phyloP scores from a whole-genome alignment of 768 basidiomycete species.

The Tricholoma bakamatsutake region DNA sequence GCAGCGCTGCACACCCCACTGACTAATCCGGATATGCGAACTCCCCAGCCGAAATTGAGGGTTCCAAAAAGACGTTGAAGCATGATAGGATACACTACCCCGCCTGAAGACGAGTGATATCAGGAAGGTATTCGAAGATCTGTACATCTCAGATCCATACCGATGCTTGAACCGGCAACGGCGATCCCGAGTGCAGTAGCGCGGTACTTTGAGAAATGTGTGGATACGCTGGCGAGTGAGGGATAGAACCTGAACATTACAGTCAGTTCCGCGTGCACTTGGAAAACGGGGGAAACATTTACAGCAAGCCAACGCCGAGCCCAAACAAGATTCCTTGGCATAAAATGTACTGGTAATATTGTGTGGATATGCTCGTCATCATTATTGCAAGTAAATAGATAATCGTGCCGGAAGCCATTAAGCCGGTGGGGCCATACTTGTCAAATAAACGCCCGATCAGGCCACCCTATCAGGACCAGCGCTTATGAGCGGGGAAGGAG shows the following conservation, averaged over 20 bases:
- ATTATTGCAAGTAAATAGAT: slow-evolving; percentile 48
- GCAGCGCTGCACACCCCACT: slow-evolving; percentile 41
- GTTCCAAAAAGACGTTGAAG: slow-evolving; percentile 48
- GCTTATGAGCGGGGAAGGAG: neutral
- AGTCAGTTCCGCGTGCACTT: slow-evolving; percentile 3
- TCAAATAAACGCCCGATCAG: slow-evolving; percentile 59
- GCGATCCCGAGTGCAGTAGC: slow-evolving; percentile 71
- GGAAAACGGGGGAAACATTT: slow-evolving; percentile 20
- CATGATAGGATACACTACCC: slow-evolving; percentile 64
- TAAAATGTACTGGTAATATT: slow-evolving; percentile 57
- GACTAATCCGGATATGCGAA: slow-evolving; percentile 51
- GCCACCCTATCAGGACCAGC: slow-evolving; percentile 40
- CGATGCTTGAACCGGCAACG: slow-evolving; percentile 62
- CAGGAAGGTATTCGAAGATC: neutral
- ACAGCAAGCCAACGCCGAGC: slow-evolving; percentile 60
- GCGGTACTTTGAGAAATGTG: slow-evolving; percentile 57
- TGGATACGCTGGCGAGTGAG: slow-evolving; percentile 58
- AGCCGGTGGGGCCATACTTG: slow-evolving; percentile 46
- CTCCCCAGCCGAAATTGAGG: slow-evolving; percentile 59
- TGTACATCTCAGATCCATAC: slow-evolving; percentile 25
- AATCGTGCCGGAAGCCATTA: slow-evolving; percentile 48
- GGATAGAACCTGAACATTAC: slow-evolving; percentile 57
- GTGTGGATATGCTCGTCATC: slow-evolving; percentile 50
- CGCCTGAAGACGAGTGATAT: slow-evolving; percentile 34
- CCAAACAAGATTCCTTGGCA: slow-evolving; percentile 63